Evolutionary conservation across 495 filamentous ascomycete genomes (phyloP).

Genomic region (Talaromyces wortmannii): DNA sequence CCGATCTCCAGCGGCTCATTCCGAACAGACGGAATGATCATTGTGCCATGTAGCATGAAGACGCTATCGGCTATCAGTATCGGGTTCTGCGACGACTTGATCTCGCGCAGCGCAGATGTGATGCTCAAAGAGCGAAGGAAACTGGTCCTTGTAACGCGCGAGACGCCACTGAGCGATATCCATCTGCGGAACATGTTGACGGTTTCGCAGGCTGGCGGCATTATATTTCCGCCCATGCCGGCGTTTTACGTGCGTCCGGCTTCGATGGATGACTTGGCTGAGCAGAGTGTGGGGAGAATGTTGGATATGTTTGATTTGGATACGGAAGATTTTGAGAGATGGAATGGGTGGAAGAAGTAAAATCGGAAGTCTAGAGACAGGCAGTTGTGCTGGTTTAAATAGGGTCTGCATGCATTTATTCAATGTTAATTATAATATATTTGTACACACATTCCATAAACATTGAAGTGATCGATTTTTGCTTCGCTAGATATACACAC

Average conservation of each 20-base stretch:
- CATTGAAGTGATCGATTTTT: too few relatives aligned
- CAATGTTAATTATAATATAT: too few relatives aligned
- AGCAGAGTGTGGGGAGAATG: constrained; percentile 38
- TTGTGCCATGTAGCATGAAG: constrained; percentile 37
- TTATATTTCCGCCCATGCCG: constrained; percentile 38
- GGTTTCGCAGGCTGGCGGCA: constrained; percentile 24
- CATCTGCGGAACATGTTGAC: constrained; percentile 39
- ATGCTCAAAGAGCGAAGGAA: constrained; percentile 36
- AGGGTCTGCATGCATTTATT: too few relatives aligned
- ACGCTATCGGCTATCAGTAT: constrained; percentile 23
- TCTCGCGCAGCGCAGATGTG: constrained; percentile 37
- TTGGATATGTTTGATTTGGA: constrained; percentile 39
- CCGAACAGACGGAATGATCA: constrained; percentile 30
- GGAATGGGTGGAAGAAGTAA: constrained; percentile 30
- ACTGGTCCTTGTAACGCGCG: constrained; percentile 33
- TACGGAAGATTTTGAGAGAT: constrained; percentile 31
- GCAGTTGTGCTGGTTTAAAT: too few relatives aligned
- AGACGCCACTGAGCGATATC: constrained; percentile 39
- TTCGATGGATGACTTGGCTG: constrained; percentile 27
- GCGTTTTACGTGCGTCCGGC: constrained; percentile 32
- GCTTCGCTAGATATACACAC: too few relatives aligned
- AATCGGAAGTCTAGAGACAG: neutral
- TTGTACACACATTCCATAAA: too few relatives aligned
- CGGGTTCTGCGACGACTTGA: constrained; percentile 36
- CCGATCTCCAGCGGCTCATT: constrained; percentile 29